Evolutionary conservation across 2,329 filamentous ascomycete genomes (phyloP), one percentile per base, ranked within the genome.

Genomic region (Chaetomiaceae sp.): DNA sequence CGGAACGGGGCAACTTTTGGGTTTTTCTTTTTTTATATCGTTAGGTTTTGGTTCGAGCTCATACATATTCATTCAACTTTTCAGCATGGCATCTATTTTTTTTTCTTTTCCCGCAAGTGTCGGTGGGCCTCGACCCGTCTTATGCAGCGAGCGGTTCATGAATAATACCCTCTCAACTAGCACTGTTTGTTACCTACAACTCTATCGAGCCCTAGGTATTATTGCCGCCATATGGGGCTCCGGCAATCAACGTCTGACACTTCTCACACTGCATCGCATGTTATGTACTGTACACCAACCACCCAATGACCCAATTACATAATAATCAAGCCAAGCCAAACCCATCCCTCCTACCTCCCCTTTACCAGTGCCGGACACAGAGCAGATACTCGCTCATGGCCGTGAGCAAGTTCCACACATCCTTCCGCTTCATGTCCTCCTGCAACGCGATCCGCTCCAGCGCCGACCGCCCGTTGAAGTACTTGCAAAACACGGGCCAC

Each of bases 391-490:
- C 86, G 58, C 81, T 79, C 77, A 86, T 84, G n/a, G 73, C 71
- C 36, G 77, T 78, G 51, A 87, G 68, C 50, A 85, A 73, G 42
- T 80, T 79, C 75, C 87, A 90, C 13, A 90, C 78, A 61, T 88
- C 85, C 71, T 92, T 95, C 52, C 90, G 78, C 74, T 94, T 95
- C 73, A 95, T 79, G 5, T 88, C 87, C 71, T 96, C 90, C 52
- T 86, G 80, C n/a, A 94, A 74, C 1, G 87, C 82, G 59, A 99
- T 87, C 62, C 91, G 85, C 72, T 99, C 94, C 55, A 97, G 75
- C 2, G 91, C 86, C 65, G 87, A 85, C 52, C 79, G 80, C 1
- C 94, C 94, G 67, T 97, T 91, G 62, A 97, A 89, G 69, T 96
- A 94, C 68, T 87, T 89, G 63, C 85, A 79, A 62, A 96, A 83